Evolutionary conservation across 73 alveolate genomes (phyloP).

Genomic region (Effrenium voratum): DNA sequence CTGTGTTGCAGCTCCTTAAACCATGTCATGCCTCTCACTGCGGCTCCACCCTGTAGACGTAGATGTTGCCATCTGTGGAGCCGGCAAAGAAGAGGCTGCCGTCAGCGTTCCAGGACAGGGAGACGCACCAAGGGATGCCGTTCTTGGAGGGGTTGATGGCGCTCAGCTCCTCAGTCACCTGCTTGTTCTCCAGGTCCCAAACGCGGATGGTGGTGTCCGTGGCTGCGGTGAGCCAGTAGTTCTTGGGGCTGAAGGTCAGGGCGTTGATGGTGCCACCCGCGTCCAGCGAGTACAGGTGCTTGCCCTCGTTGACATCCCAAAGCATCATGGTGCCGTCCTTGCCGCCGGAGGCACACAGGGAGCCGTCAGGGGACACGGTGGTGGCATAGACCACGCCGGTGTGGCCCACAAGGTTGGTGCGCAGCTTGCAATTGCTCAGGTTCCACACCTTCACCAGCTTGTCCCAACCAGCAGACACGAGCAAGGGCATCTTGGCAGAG

Average conservation of each 20-base stretch:
- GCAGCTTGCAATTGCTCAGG: constrained; percentile 96
- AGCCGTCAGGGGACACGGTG: constrained; percentile 96
- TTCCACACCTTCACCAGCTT: constrained; percentile 97
- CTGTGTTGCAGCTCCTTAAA: constrained; percentile 71
- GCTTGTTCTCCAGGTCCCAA: constrained; percentile 94
- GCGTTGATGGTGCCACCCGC: constrained; percentile 97
- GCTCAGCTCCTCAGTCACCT: constrained; percentile 85
- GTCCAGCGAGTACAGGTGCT: constrained; percentile 97
- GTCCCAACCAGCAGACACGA: constrained; percentile 98
- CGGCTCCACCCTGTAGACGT: constrained; percentile 90
- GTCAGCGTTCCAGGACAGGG: constrained; percentile 92
- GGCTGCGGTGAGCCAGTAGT: constrained; percentile 97
- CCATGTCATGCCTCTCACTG: constrained; percentile 43
- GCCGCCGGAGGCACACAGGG: constrained; percentile 99
- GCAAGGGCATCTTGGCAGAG: constrained; percentile 96
- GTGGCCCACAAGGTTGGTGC: constrained; percentile 98
- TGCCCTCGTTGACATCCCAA: constrained; percentile 98
- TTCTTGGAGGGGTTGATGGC: constrained; percentile 89
- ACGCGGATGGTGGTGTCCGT: constrained; percentile 97
- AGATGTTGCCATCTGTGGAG: constrained; percentile 94
- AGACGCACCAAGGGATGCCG: constrained; percentile 94
- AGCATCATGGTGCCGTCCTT: constrained; percentile 98
- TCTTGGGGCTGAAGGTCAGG: constrained; percentile 97
- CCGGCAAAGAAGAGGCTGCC: constrained; percentile 94
- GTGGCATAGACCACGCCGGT: constrained; percentile 96